Conservation (phyloP, 1,284 basidiomycete genomes). For the Porogramme epimiltina region DNA sequence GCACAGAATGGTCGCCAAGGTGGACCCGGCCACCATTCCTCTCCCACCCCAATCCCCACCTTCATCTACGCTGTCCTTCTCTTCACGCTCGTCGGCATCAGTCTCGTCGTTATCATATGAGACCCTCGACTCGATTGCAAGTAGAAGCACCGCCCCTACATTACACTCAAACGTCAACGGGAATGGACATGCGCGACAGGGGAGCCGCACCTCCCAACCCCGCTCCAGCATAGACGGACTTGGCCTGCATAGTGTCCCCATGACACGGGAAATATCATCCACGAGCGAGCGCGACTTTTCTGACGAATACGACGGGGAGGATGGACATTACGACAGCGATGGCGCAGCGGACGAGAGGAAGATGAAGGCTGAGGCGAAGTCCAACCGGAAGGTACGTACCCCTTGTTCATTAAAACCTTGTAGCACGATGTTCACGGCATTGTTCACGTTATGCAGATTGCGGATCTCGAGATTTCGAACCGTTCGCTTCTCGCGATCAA, state of each 20-base stretch:
- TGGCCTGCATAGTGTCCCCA: constrained; percentile 19
- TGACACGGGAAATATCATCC: constrained; percentile 21
- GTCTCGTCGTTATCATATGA: constrained; percentile 46
- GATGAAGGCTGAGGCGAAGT: constrained; percentile 69
- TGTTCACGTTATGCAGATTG: constrained; percentile 53
- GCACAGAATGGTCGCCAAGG: constrained; percentile 33
- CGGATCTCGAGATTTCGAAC: constrained; percentile 82
- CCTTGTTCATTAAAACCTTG: constrained; percentile 1
- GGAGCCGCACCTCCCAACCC: constrained; percentile 15
- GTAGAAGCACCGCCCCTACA: constrained; percentile 36
- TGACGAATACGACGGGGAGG: constrained; percentile 29
- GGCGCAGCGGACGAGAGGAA: constrained; percentile 45
- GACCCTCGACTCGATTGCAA: constrained; percentile 37
- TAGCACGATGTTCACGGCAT: no score
- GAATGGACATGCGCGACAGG: constrained; percentile 15
- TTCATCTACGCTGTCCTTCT: constrained; percentile 67
- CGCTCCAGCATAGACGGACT: constrained; percentile 26
- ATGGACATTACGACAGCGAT: constrained; percentile 21
- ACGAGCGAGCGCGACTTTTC: constrained; percentile 19
- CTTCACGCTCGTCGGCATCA: constrained; percentile 66
- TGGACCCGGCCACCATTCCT: constrained; percentile 57
- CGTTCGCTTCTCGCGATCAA: constrained; percentile 79
- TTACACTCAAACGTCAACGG: constrained; percentile 30
- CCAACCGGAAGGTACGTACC: constrained; percentile 68
- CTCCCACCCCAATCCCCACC: constrained; percentile 70